These are phyloP conservation scores for Gossypium gossypioides DNA, from an alignment of 441 rosid species.

Conservation along the genomic window DNA sequence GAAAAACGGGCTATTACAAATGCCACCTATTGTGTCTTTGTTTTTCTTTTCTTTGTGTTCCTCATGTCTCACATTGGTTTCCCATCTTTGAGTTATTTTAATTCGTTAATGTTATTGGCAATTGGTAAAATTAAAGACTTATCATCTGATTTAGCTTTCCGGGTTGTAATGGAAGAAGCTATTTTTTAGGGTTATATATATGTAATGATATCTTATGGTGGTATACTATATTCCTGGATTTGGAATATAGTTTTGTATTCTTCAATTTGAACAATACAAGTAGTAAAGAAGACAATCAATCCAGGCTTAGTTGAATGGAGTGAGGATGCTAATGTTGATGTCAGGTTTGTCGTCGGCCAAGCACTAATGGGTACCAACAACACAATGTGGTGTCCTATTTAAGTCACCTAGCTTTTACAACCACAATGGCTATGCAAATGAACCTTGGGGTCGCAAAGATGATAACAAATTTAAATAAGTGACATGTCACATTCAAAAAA, in stretches of 20 bases:
- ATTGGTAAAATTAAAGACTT: not conserved
- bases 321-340: conserved; percentile 77
- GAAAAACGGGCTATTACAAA: not conserved
- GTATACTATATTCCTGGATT: not conserved
- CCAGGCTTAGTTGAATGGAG: conserved; percentile 59
- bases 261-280: conserved; percentile 22
- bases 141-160: not conserved
- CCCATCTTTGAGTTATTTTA: not conserved
- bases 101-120: not conserved
- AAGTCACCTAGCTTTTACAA: too few species aligned
- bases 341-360: conserved; percentile 55
- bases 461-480: too few species aligned
- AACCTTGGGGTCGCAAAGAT: too few species aligned
- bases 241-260: not conserved
- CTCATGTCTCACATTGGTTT: not conserved
- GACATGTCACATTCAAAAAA: too few species aligned
- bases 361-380: conserved; percentile 24
- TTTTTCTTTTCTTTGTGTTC: not conserved
- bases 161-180: not conserved
- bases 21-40: not conserved
- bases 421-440: too few species aligned
- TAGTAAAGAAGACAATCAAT: conserved; percentile 50
- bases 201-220: not conserved
- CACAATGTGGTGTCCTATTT: too few species aligned
- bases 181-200: not conserved